Evolutionary conservation across 179 eudicot species (phyloP), one percentile per base, ranked within the genome.

Genomic region (Corrigiola litoralis): DNA sequence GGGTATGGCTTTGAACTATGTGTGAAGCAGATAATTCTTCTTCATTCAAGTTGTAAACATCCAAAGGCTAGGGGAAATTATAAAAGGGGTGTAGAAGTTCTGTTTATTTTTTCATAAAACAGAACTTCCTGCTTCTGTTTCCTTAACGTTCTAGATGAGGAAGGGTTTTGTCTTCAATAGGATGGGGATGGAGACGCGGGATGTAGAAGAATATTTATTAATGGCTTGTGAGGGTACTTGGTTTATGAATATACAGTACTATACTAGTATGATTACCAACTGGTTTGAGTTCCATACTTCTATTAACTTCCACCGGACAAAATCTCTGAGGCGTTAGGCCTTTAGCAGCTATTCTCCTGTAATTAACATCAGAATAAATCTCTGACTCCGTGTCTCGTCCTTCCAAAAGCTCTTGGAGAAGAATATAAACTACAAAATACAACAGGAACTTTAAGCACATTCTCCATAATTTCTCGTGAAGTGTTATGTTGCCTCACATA

Each of bases 61-160:
- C 20, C 27, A 70, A 48, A 25, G 61, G 21, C 12, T 16, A 27
- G 44, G 32, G 58, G 42, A 49, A 5, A 16, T 13, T 33, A n/a
- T 60, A 61, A 33, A 31, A 34, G 11, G 34, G 34, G n/a, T 45
- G 63, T 14, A 36, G 57, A 45, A 50, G 63, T 45, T 67, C 12
- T 51, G 66, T 45, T 72, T 48, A 29, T 10, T 27, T 44, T 60
- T 65, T 11, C 4, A 12, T 8, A 31, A 40, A 63, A 56, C 64
- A 28, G 51, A 71, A 46, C 42, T 36, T 65, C 49, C 32, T 53
- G 23, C 45, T 13, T n/a, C 48, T 47, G 17, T 36, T 16, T 25
- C 58, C 28, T 40, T 34, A 20, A 34, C 41, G 7, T 27, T 52
- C 53, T 53, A 32, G 24, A 1, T 25, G 65, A 27, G 44, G 67